phyloP scores from a whole-genome alignment of 805 yeast genomes.

The Clavispora asparagi region DNA sequence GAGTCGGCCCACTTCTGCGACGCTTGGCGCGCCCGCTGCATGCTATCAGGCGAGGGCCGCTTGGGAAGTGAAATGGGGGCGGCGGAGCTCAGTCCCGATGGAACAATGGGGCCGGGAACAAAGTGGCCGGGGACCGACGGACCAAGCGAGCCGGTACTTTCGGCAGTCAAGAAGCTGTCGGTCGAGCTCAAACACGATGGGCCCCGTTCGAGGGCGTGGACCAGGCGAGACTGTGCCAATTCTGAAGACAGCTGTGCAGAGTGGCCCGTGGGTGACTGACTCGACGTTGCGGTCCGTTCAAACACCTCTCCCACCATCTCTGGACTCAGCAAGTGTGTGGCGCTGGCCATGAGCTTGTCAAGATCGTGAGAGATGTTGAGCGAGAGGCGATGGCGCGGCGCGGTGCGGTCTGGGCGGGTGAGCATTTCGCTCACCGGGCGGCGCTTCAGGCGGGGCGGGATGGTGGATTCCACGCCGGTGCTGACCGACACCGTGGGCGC shows the following conservation, averaged over 20 bases:
- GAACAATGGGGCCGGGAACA: not conserved
- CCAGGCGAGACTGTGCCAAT: not conserved
- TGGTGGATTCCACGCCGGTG: slow-evolving; percentile 30
- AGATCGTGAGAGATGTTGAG: slow-evolving; percentile 31
- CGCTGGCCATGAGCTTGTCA: slow-evolving; percentile 34
- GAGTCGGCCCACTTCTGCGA: slow-evolving; percentile 2
- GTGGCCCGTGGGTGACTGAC: too few species aligned
- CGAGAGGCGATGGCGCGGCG: slow-evolving; percentile 15
- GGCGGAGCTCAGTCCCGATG: not conserved
- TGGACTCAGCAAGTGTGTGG: slow-evolving; percentile 11
- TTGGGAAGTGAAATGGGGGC: slow-evolving; percentile 10
- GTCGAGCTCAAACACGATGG: slow-evolving; percentile 1
- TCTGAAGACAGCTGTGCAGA: too few species aligned
- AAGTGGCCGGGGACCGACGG: not conserved
- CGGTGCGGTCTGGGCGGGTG: slow-evolving; percentile 2
- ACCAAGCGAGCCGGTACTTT: slow-evolving; percentile 1
- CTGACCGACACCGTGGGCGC: slow-evolving; percentile 27
- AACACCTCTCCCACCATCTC: not conserved
- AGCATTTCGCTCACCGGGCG: slow-evolving; percentile 30
- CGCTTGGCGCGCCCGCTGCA: slow-evolving; percentile 12
- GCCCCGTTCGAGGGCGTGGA: not conserved
- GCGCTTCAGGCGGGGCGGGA: slow-evolving; percentile 36
- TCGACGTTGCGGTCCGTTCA: not conserved
- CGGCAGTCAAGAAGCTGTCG: slow-evolving; percentile 15
- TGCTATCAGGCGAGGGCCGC: slow-evolving; percentile 11